Percentiles rank a stretch among this genome's conserved stretches.
These are phyloP conservation scores for Solanum chacoense DNA, from an alignment of 305 asterid genomes.

Conservation along the genomic window DNA sequence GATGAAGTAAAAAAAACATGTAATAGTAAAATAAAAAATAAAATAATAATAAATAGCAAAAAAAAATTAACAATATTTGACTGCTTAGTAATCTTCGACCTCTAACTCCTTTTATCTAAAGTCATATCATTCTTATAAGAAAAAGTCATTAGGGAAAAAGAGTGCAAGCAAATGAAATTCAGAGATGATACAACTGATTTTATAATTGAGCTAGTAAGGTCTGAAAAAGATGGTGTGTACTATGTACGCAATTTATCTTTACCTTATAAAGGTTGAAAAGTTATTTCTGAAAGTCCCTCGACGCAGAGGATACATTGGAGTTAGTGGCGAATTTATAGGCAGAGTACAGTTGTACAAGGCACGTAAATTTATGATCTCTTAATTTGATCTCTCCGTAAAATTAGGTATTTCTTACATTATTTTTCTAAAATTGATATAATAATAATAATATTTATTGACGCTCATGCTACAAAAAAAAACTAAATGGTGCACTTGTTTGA, in stretches of 20 bases:
- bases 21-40: too few relatives aligned
- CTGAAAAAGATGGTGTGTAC: not conserved
- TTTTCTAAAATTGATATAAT: not conserved
- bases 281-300: too few relatives aligned
- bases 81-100: not conserved
- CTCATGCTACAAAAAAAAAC: not conserved
- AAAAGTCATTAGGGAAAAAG: not conserved
- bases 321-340: not conserved
- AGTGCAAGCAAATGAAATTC: not conserved
- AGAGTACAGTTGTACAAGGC: not conserved
- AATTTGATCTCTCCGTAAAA: not conserved
- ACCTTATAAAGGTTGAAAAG: not conserved
- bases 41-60: too few relatives aligned
- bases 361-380: not conserved
- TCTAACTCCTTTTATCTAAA: not conserved
- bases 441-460: too few relatives aligned
- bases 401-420: too few relatives aligned
- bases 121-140: not conserved
- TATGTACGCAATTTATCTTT: too few relatives aligned
- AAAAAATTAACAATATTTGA: too few relatives aligned
- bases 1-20: not conserved
- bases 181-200: not conserved
- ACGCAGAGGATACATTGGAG: not conserved
- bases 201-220: not conserved
- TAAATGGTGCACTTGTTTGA: not conserved